Evolutionary conservation across 441 rosid genomes (phyloP).

Genomic region (Adansonia rubrostipa): DNA sequence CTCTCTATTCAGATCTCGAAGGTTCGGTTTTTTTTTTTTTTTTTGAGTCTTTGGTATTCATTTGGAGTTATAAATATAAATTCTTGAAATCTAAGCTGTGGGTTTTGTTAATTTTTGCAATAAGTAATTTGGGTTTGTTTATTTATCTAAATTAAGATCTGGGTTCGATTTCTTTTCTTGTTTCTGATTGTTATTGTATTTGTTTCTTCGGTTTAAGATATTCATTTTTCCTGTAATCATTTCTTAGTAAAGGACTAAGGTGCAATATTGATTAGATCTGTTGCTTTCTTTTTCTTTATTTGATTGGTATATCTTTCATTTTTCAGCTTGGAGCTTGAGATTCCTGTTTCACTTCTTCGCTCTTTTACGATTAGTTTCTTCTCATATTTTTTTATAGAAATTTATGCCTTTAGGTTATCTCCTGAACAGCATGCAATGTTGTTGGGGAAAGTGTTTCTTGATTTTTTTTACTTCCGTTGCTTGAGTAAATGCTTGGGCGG

Average conservation of each 20-base stretch:
- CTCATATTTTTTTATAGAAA: too few species aligned
- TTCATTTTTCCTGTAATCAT: background rate
- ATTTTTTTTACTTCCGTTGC: background rate
- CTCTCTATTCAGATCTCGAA: constrained; percentile 4
- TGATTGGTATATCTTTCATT: background rate
- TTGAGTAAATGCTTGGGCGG: background rate
- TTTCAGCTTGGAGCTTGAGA: background rate
- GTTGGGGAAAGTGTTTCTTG: background rate
- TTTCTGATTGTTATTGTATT: background rate
- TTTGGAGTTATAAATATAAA: background rate
- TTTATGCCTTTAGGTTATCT: background rate
- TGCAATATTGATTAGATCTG: constrained; percentile 10
- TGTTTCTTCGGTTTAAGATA: background rate
- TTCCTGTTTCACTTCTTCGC: background rate
- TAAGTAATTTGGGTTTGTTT: background rate
- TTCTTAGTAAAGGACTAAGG: background rate
- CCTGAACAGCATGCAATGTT: background rate
- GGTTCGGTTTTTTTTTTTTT: background rate
- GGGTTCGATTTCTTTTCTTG: background rate
- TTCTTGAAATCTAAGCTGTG: background rate
- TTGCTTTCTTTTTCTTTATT: background rate
- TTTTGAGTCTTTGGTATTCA: background rate
- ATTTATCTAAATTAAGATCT: background rate
- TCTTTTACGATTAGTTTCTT: background rate
- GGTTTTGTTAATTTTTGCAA: background rate